Percentiles rank a stretch among this genome's conserved stretches.
Evolutionary conservation across 2,329 filamentous ascomycete species (phyloP).

Genomic region (Xylaria digitata): DNA sequence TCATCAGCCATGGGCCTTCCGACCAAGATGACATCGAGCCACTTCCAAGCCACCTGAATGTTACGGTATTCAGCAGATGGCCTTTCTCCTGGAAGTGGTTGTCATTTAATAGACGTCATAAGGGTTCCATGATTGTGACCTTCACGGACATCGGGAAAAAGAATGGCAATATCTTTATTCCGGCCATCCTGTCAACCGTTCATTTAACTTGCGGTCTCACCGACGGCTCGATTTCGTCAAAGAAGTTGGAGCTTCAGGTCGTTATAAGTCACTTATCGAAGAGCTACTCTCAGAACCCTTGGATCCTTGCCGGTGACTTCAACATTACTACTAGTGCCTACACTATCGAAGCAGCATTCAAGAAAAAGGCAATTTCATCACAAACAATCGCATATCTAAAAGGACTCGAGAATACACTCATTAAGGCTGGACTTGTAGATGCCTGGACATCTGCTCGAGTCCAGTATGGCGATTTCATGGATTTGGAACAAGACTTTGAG

Average conservation of each 20-base stretch:
- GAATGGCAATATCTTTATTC: slow-evolving; percentile 46
- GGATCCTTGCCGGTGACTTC: slow-evolving; percentile 72
- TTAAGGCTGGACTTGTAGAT: slow-evolving; percentile 62
- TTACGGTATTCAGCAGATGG: slow-evolving; percentile 68
- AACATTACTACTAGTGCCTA: slow-evolving; percentile 70
- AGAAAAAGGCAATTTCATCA: slow-evolving; percentile 63
- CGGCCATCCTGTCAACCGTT: slow-evolving; percentile 65
- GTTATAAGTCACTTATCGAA: slow-evolving; percentile 60
- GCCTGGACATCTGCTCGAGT: slow-evolving; percentile 61
- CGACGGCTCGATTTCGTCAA: slow-evolving; percentile 66
- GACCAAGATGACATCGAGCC: slow-evolving; percentile 63
- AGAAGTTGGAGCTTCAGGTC: slow-evolving; percentile 65
- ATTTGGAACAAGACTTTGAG: slow-evolving; percentile 44
- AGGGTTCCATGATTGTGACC: slow-evolving; percentile 64
- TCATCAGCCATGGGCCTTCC: slow-evolving; percentile 68
- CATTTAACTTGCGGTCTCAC: slow-evolving; percentile 72
- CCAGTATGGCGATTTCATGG: slow-evolving; percentile 56
- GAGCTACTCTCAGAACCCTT: slow-evolving; percentile 58
- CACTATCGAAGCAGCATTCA: slow-evolving; percentile 64
- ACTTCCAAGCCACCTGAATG: slow-evolving; percentile 69
- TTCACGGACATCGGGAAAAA: slow-evolving; percentile 51
- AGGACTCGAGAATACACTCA: slow-evolving; percentile 60
- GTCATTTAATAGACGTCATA: slow-evolving; percentile 65
- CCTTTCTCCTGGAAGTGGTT: slow-evolving; percentile 67
- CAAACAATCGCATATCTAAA: slow-evolving; percentile 58